Evolutionary conservation across 2,329 filamentous ascomycete species (phyloP), one percentile per base, ranked within the genome.

Genomic region (Penicillium capsulatum): DNA sequence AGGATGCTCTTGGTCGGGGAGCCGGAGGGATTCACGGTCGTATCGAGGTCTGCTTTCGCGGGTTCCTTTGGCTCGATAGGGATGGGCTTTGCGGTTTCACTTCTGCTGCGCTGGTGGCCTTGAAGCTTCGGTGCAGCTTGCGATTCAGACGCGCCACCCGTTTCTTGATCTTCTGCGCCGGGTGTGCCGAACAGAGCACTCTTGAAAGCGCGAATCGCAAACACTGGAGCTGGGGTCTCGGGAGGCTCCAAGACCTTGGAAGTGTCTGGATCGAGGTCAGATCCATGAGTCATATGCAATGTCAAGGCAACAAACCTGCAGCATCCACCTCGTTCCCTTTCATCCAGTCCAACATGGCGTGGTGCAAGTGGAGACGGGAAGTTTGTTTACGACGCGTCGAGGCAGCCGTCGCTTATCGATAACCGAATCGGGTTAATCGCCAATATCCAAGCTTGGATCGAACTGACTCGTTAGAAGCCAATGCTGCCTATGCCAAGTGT

Each of bases 171-270:
- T 28, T 72, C 67, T 8, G 72, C 72, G 15, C 74, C 73, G 10
- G 80, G 80, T 1, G 80, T 83, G 17, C 79, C 79, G 62, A 81
- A 83, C 40, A 84, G 63, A 30, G 78, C 76, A 45, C 79, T 77
- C 53, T 78, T 80, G 62, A 83, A 80, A 11, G 81, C 81, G 54
- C 80, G 80, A 40, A 81, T 75, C 13, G 80, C 80, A 58, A 84
- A 84, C 15, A 83, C 71, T 32, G 79, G 79, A 32, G 79, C 80
- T 7, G 81, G 80, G 1, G 81, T 83, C 49, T 81, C 77, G 34
- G 79, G 80, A 5, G 74, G 67, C 29, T 81, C 78, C 42, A 74
- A 55, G 42, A 60, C 74, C 73, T 61, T 80, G 74, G 67, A 83
- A 46, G 59, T 54, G 44, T 61, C 63, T 66, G 33, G 31, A 38